Base-by-base conservation (phyloP, 257 asterid genomes). In the Solanum gracilifrons region DNA sequence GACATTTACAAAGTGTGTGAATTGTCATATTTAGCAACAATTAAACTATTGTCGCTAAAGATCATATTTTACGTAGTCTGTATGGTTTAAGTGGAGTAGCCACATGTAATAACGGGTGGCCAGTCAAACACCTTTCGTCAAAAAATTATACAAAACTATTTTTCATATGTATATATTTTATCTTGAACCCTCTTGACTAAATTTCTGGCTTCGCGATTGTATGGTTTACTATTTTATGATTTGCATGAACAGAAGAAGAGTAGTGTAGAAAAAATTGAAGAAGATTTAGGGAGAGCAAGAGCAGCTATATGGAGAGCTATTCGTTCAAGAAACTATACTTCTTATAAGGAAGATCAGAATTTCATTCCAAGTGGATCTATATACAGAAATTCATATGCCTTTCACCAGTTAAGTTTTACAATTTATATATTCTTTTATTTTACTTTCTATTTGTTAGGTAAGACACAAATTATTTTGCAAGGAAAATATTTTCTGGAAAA, bases 321-420 rank as follows among this genome's bases (percentile, higher is more conserved):
- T 86, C 87, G 68, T 21, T 9, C 55, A 76, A 79, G 16, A 46
- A 85, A 35, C 1, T 86, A 79, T 35, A 27, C 69, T 6, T 66
- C 55, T 35, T 36, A 77, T 48, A 68, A 66, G 43, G 84, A 77
- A 77, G 83, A 80, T n/a, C 51, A 86, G 29, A 13, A 6, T 18
- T 88, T 85, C 76, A 71, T 88, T 88, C 90, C 90, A 7, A 86
- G 60, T 32, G 90, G 88, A 15, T 88, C 90, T 37, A 33, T 88
- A 8, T 88, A 88, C 64, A 85, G 90, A 68, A 82, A 69, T 51
- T 60, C 90, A 41, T 88, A 46, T 58, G 90, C 90, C 62, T 88
- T 88, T 84, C 90, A 85, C 76, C 90, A 88, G 90, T 88, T 87
- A 72, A 75, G 88, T 84, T 37, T 79, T 51, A 23, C 16, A 82